Conservation (phyloP, 2,329 filamentous ascomycete genomes). For the Daldinia sp. region DNA sequence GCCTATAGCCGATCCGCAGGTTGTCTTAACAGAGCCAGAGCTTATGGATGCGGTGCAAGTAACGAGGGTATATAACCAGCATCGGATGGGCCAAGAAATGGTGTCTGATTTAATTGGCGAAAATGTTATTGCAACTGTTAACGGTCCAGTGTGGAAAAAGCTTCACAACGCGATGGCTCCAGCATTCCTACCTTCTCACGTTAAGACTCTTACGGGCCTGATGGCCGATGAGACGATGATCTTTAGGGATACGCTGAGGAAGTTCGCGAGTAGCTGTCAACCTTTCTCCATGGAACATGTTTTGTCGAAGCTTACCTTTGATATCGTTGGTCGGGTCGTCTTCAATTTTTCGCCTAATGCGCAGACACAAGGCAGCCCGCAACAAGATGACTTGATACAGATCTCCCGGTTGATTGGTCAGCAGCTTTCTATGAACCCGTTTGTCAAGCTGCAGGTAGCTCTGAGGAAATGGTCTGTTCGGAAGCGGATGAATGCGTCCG, state of each 20-base stretch:
- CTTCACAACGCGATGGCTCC: constrained; percentile 44
- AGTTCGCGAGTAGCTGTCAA: background rate
- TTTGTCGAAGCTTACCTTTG: background rate
- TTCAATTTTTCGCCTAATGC: background rate
- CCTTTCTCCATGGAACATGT: background rate
- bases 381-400: background rate
- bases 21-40: constrained; percentile 42
- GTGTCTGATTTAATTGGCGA: constrained; percentile 38
- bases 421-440: background rate
- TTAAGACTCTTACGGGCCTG: constrained; percentile 33
- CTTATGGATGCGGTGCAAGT: constrained; percentile 39
- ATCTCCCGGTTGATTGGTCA: background rate
- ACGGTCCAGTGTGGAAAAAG: constrained; percentile 44
- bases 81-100: background rate
- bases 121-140: constrained; percentile 38
- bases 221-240: background rate
- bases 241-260: background rate
- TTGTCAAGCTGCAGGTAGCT: constrained; percentile 18
- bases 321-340: background rate
- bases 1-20: constrained; percentile 42
- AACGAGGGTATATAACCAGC: constrained; percentile 37
- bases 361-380: background rate
- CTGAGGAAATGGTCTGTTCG: constrained; percentile 17
- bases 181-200: constrained; percentile 41
- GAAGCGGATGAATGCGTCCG: constrained; percentile 18